These are phyloP conservation scores for Conticribra weissflogii DNA, from an alignment of 108 stramenopile species.

Conservation along the genomic window DNA sequence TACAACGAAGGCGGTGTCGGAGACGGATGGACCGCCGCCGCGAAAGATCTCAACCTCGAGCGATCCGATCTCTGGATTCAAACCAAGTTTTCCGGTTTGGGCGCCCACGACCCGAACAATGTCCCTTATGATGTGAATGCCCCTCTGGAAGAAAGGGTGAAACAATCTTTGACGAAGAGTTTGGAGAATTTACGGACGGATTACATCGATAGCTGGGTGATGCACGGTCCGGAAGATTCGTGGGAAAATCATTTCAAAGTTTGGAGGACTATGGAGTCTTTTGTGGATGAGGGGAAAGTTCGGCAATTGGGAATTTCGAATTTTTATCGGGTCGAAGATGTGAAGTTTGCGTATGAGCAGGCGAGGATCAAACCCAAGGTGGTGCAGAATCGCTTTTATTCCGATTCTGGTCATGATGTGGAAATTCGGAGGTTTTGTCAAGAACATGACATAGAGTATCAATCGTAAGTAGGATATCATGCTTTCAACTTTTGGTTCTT, in stretches of 20 bases:
- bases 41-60: constrained; percentile 28
- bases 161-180: constrained; percentile 60
- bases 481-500: too few species aligned
- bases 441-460: constrained; percentile 80
- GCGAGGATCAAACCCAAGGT: constrained; percentile 54
- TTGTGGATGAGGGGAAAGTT: constrained; percentile 51
- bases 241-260: constrained; percentile 45
- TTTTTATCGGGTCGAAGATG: constrained; percentile 55
- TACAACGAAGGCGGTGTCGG: constrained; percentile 62
- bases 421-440: constrained; percentile 64
- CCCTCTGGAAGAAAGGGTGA: constrained; percentile 66
- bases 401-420: constrained; percentile 57
- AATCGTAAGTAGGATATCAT: constrained; percentile 72
- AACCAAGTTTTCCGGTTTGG: constrained; percentile 58
- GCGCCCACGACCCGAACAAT: constrained; percentile 55
- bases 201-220: constrained; percentile 83
- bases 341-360: constrained; percentile 50
- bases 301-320: constrained; percentile 54
- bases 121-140: constrained; percentile 77
- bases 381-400: constrained; percentile 70
- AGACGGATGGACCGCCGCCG: constrained; percentile 44
- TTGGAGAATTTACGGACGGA: constrained; percentile 78
- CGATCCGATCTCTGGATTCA: constrained; percentile 62
- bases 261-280: constrained; percentile 48
- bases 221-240: constrained; percentile 63